phyloP scores from a whole-genome alignment of 176 grass and related monocot species.

The Oryza meridionalis region DNA sequence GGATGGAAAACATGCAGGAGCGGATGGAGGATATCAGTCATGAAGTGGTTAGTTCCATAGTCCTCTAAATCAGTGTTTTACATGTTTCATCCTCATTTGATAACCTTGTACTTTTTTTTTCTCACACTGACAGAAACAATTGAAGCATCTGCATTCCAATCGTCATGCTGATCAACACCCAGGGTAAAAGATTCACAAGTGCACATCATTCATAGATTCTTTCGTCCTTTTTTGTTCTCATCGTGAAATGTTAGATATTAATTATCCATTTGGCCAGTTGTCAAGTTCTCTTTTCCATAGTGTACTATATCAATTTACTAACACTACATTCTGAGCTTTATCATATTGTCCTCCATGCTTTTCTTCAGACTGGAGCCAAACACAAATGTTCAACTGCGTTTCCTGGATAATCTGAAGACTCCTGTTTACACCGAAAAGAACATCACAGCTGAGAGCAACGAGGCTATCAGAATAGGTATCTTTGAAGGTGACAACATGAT shows the following conservation, averaged over 20 bases:
- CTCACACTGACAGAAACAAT: not conserved
- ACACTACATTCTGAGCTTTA: not conserved
- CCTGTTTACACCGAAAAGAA: conserved; percentile 42
- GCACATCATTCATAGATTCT: not conserved
- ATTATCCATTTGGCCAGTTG: not conserved
- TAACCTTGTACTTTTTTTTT: not conserved
- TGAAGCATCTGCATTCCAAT: not conserved
- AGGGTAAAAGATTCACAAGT: not conserved
- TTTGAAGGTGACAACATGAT: conserved; percentile 27
- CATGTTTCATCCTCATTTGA: not conserved
- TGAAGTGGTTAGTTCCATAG: conserved; percentile 25
- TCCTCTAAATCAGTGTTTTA: not conserved
- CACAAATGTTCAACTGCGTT: conserved; percentile 6
- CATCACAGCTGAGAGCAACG: conserved; percentile 2
- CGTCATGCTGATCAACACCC: not conserved
- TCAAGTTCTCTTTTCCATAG: not conserved
- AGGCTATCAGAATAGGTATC: conserved; percentile 38
- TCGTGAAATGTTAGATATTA: not conserved
- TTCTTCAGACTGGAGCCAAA: conserved; percentile 24
- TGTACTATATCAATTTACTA: not conserved
- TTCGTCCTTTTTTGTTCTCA: not conserved
- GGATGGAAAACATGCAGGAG: conserved; percentile 3
- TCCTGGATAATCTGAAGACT: conserved; percentile 17
- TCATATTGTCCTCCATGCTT: not conserved
- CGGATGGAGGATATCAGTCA: not conserved